phyloP scores from a whole-genome alignment of 306 rosid species.

The Ormosia semicastrata region DNA sequence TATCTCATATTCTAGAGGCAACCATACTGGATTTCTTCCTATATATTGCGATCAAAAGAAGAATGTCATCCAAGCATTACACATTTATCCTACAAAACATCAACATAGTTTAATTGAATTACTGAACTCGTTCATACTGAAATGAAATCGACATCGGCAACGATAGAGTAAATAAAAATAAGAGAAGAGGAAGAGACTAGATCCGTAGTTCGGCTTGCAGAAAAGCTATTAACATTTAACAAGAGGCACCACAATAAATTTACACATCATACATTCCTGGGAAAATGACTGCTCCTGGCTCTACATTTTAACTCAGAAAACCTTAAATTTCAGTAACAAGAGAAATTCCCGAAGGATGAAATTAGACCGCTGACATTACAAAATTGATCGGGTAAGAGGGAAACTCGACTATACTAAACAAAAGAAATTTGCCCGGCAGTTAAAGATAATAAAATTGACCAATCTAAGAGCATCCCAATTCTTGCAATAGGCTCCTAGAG shows the following conservation, averaged over 20 bases:
- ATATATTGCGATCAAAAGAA: not conserved
- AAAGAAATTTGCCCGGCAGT: conserved; percentile 43
- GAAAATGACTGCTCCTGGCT: conserved; percentile 45
- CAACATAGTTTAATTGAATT: not conserved
- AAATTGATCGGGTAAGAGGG: conserved; percentile 65
- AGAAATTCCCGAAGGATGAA: conserved; percentile 39
- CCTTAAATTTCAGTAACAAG: conserved; percentile 31
- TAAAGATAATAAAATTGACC: conserved; percentile 46
- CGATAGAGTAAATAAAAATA: not conserved
- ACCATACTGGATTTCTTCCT: too few species aligned
- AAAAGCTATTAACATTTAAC: conserved; percentile 40
- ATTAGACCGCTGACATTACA: conserved; percentile 59
- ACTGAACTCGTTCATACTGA: not conserved
- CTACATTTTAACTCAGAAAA: conserved; percentile 36
- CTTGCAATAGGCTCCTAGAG: conserved; percentile 35
- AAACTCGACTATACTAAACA: conserved; percentile 45
- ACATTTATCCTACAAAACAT: not conserved
- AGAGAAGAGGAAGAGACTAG: conserved; percentile 5
- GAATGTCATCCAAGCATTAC: not conserved
- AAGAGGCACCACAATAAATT: conserved; percentile 35
- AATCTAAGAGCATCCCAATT: conserved; percentile 32
- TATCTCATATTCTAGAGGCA: too few species aligned
- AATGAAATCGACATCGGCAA: not conserved
- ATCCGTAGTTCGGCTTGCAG: conserved; percentile 34
- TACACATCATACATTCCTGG: conserved; percentile 31